Base-by-base conservation (phyloP, 148 eudicot genomes). In the Dianthus caryophyllus region DNA sequence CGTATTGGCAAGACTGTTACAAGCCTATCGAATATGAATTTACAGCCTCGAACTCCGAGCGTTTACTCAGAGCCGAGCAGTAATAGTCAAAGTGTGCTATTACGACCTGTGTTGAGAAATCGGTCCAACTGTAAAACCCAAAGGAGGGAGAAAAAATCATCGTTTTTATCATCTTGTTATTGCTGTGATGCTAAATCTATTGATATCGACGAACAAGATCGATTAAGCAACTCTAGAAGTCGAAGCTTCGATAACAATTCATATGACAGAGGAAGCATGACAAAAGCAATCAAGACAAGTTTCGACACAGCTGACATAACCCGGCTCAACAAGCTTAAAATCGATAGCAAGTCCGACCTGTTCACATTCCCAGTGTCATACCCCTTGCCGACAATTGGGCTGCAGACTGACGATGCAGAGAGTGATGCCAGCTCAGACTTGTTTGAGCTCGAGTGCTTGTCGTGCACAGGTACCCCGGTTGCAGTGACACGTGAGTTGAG, bases 351-450 rank as follows among this genome's bases (percentile, higher is more conserved):
- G 13, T 13, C 43, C 0, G 65, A 72, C 15, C 58, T 46, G 6
- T 65, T 72, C 12, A 46, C 49, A 1, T 72, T 65, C 27, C 75
- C 64, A 0, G 61, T 62, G 47, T 53, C 30, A 14, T 16, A 12
- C 14, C 30, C 58, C 27, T 41, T 41, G 8, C 58, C 69, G 17
- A 62, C 36, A 1, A 72, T 47, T 41, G 78, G 68, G 55, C 46
- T 68, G 49, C 64, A 67, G 69, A 69, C 70, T 18, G 85, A 84
- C 62, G 86, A 84, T 58, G 55, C 68, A 0, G 84, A 72, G 13
- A 88, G 90, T 20, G 94, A 85, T 57, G 75, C 86, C 36, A 85
- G 88, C 65, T 88, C 94, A 3, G 90, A 88, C 65, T 71, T 88
- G 59, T 88, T 88, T 51, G 90, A 88, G 68, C 81, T 88, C 4